Evolutionary conservation across 441 rosid genomes (phyloP).

Genomic region (Brassica hybrid): DNA sequence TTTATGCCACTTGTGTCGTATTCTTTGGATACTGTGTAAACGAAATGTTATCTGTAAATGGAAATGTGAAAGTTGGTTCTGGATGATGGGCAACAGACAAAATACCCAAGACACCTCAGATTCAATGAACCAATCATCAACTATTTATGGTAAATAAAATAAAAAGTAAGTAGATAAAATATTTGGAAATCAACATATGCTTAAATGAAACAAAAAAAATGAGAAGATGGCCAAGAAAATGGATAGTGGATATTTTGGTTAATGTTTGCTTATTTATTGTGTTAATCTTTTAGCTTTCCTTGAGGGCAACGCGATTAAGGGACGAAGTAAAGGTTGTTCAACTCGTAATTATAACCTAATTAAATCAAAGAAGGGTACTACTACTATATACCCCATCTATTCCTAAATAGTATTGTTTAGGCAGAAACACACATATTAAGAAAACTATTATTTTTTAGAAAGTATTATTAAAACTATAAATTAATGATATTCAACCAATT

Average conservation of each 20-base stretch:
- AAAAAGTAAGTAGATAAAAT: background rate
- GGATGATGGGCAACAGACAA: slow-evolving; percentile 29
- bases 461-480: too few relatives aligned
- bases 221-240: background rate
- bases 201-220: background rate
- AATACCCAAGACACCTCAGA: slow-evolving; percentile 29
- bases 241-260: too few relatives aligned
- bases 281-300: too few relatives aligned
- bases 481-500: too few relatives aligned
- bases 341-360: too few relatives aligned
- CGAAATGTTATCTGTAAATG: slow-evolving; percentile 16
- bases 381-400: background rate
- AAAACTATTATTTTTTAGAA: too few relatives aligned
- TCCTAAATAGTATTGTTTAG: too few relatives aligned
- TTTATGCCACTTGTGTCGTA: slow-evolving; percentile 31
- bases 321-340: too few relatives aligned
- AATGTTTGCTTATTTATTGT: too few relatives aligned
- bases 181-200: slow-evolving; percentile 1
- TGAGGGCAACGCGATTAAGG: too few relatives aligned
- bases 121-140: slow-evolving; percentile 35
- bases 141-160: slow-evolving; percentile 1
- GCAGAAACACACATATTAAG: too few relatives aligned
- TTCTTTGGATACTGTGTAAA: slow-evolving; percentile 34
- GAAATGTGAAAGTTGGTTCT: slow-evolving; percentile 23
- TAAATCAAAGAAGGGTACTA: too few relatives aligned